phyloP scores from a whole-genome alignment of 2,329 filamentous ascomycete species.

The Ascocoryne sarcoides region DNA sequence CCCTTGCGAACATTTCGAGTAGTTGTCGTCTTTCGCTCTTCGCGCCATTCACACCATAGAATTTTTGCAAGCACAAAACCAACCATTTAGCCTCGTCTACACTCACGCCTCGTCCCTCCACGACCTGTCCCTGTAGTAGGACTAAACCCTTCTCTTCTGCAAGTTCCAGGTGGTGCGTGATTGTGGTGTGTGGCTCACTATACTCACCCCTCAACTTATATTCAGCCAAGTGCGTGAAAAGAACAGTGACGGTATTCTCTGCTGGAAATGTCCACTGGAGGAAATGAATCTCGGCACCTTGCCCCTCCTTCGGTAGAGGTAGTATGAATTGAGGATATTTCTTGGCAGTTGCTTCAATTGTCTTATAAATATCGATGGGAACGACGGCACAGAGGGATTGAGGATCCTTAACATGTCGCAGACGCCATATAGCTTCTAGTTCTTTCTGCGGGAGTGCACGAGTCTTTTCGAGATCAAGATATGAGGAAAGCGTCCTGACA shows the following conservation, averaged over 20 bases:
- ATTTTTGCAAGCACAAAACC: constrained; percentile 86
- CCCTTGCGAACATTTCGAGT: constrained; percentile 72
- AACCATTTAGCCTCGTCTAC: constrained; percentile 82
- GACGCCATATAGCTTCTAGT: constrained; percentile 81
- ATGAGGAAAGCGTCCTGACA: constrained; percentile 53
- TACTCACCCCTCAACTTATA: constrained; percentile 88
- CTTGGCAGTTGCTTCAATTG: constrained; percentile 63
- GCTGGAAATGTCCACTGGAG: constrained; percentile 92
- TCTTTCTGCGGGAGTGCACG: constrained; percentile 66
- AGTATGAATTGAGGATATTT: constrained; percentile 83
- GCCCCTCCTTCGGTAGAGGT: constrained; percentile 60
- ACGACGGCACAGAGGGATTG: constrained; percentile 79
- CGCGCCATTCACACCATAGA: constrained; percentile 61
- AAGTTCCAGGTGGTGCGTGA: constrained; percentile 85
- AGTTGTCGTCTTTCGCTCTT: constrained; percentile 58
- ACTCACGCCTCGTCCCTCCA: constrained; percentile 66
- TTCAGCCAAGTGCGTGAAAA: constrained; percentile 91
- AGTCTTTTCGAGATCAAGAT: constrained; percentile 73
- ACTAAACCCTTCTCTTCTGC: constrained; percentile 67
- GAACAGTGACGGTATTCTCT: constrained; percentile 59
- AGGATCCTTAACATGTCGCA: constrained; percentile 67
- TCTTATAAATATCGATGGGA: constrained; percentile 61
- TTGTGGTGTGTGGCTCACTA: constrained; percentile 82
- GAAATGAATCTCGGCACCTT: constrained; percentile 88
- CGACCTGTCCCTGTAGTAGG: constrained; percentile 74